Evolutionary conservation across 306 rosid genomes (phyloP).

Genomic region (Trifolium repens): DNA sequence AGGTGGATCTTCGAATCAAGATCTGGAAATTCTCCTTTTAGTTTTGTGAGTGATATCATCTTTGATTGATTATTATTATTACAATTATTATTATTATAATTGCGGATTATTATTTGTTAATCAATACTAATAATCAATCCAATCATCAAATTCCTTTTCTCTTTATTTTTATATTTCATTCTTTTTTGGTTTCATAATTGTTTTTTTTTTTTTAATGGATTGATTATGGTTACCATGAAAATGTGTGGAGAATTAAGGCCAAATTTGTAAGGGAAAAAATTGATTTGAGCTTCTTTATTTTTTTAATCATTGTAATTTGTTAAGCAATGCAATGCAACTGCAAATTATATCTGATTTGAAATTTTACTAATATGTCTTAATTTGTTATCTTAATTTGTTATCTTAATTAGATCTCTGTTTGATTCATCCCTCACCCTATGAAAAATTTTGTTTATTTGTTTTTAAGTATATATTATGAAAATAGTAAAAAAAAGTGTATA

Average conservation of each 20-base stretch:
- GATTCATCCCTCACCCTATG: background rate
- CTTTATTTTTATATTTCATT: slow-evolving; percentile 10
- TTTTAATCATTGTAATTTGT: slow-evolving; percentile 23
- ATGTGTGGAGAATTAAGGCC: slow-evolving; percentile 22
- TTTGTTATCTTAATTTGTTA: background rate
- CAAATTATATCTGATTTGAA: slow-evolving; percentile 25
- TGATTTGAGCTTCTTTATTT: slow-evolving; percentile 43
- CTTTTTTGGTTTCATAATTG: slow-evolving; percentile 29
- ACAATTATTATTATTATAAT: slow-evolving; percentile 1
- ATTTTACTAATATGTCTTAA: background rate
- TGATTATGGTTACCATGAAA: slow-evolving; percentile 37
- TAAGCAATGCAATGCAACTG: slow-evolving; percentile 39
- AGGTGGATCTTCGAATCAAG: slow-evolving; percentile 97
- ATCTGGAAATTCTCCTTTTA: slow-evolving; percentile 90
- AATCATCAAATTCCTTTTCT: slow-evolving; percentile 33
- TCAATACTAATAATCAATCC: slow-evolving; percentile 48
- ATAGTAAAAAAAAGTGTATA: too few relatives aligned
- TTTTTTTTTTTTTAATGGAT: slow-evolving; percentile 32
- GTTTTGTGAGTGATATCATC: background rate
- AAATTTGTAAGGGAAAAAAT: slow-evolving; percentile 27
- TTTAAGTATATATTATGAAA: too few relatives aligned
- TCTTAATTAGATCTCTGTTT: slow-evolving; percentile 15
- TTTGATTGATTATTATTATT: slow-evolving; percentile 23
- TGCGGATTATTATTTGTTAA: slow-evolving; percentile 31
- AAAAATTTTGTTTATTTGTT: background rate